Base-by-base conservation (phyloP, 2,329 filamentous ascomycete genomes). In the Keithomyces neogunnii region DNA sequence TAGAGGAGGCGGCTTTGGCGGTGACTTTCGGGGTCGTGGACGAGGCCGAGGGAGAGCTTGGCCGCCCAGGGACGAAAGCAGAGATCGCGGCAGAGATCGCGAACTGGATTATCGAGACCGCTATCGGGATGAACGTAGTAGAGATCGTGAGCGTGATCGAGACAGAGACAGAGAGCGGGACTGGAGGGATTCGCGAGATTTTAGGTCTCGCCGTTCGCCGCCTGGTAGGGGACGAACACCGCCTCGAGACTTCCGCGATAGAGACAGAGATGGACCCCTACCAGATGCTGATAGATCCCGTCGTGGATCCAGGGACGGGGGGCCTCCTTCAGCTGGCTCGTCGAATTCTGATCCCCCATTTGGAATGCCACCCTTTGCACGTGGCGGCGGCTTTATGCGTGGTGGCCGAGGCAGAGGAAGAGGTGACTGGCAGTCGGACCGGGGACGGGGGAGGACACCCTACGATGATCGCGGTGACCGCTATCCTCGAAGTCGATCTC, bases 281-380 rank as follows among this genome's bases (percentile, higher is more conserved):
- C 82, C 86, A 5, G 86, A 90, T 56, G 75, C 82, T 6, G 82
- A 84, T 52, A 77, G 86, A 52, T 80, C 82, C 19, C 75, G 86
- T 50, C 76, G 86, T 45, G 82, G 78, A 13, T 89, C 86, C 7
- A 76, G 87, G 60, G 87, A 91, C 60, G 86, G 66, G 8, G 71
- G 86, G 0, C 85, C 86, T 9, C 77, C 82, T 28, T 87, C 85
- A 1, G 85, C 84, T 19, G 84, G 84, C 4, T 88, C 86, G 3
- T 82, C 81, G 8, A 82, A 81, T 28, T 87, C 86, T 0, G 86
- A 90, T 55, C 76, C 80, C 10, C 74, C 78, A 1, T 84, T 85
- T 51, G 77, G 74, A 19, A 62, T 68, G 54, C 66, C 73, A 7
- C 73, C 73, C 8, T 74, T 76, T 7, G 75, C 76, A 50, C 77